These are phyloP conservation scores for Candida tropicalis DNA, from an alignment of 1,139 yeast genomes.

Conservation along the genomic window DNA sequence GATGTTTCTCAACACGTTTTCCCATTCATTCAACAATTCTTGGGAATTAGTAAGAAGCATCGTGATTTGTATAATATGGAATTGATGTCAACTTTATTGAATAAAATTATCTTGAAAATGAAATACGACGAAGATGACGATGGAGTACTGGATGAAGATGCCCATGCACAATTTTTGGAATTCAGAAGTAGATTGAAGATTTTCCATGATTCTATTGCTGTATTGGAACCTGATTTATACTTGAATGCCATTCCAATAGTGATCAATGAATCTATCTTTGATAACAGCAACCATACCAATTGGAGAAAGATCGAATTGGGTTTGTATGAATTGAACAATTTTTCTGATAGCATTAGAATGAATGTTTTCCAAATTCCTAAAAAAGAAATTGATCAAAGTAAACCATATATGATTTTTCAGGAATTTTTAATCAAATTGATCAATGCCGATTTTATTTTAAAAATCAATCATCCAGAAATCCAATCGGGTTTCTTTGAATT, in stretches of 20 bases:
- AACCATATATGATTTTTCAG: constrained; percentile 62
- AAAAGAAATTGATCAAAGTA: constrained; percentile 58
- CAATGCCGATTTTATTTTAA: constrained; percentile 52
- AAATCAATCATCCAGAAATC: constrained; percentile 71
- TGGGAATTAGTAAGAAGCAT: constrained; percentile 69
- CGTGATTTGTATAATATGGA: constrained; percentile 38
- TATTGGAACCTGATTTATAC: constrained; percentile 72
- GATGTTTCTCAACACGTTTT: constrained; percentile 85
- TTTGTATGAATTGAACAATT: constrained; percentile 73
- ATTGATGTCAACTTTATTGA: constrained; percentile 63
- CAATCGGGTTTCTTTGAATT: constrained; percentile 84
- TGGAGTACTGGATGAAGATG: constrained; percentile 63
- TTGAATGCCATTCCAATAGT: constrained; percentile 68
- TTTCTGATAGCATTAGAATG: constrained; percentile 78
- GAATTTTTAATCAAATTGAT: constrained; percentile 68
- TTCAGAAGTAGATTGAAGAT: constrained; percentile 70
- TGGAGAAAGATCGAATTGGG: constrained; percentile 92
- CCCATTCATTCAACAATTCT: constrained; percentile 74
- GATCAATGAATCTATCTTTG: constrained; percentile 61
- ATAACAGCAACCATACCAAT: constrained; percentile 27
- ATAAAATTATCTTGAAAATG: constrained; percentile 75
- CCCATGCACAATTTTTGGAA: constrained; percentile 75
- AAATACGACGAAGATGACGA: constrained; percentile 77
- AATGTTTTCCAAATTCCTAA: constrained; percentile 71
- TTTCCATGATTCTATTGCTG: constrained; percentile 85